phyloP scores from a whole-genome alignment of 176 grass and related monocot species.

The Oryza meridionalis region DNA sequence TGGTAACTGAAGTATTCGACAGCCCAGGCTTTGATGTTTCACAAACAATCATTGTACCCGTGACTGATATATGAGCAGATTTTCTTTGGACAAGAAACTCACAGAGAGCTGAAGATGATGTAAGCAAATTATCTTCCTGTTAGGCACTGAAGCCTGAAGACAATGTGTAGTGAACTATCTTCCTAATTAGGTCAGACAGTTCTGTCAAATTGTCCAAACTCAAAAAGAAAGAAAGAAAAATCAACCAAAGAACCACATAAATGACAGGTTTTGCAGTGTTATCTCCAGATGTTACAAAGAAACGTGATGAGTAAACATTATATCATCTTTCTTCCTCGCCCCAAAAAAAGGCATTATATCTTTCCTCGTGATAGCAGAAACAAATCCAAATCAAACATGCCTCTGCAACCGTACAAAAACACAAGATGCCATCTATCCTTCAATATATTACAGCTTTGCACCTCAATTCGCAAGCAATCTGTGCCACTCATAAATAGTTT shows the following conservation, averaged over 20 bases:
- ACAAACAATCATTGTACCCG: background rate
- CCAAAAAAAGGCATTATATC: background rate
- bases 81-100: background rate
- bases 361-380: background rate
- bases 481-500: constrained; percentile 27
- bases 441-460: constrained; percentile 31
- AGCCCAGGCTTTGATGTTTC: too few species aligned
- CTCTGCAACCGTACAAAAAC: background rate
- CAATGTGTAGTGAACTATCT: too few species aligned
- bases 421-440: constrained; percentile 4
- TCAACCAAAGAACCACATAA: background rate
- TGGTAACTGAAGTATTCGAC: background rate
- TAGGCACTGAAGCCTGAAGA: too few species aligned
- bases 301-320: background rate
- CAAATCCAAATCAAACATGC: constrained; percentile 12
- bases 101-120: background rate
- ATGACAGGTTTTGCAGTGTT: background rate
- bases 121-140: too few species aligned
- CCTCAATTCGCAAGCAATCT: constrained; percentile 3
- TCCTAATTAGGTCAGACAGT: too few species aligned
- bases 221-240: background rate
- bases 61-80: background rate
- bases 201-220: background rate
- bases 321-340: background rate
- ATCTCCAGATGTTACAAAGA: background rate